phyloP scores from a whole-genome alignment of 2,329 filamentous ascomycete genomes.

The Penicillium hordei region DNA sequence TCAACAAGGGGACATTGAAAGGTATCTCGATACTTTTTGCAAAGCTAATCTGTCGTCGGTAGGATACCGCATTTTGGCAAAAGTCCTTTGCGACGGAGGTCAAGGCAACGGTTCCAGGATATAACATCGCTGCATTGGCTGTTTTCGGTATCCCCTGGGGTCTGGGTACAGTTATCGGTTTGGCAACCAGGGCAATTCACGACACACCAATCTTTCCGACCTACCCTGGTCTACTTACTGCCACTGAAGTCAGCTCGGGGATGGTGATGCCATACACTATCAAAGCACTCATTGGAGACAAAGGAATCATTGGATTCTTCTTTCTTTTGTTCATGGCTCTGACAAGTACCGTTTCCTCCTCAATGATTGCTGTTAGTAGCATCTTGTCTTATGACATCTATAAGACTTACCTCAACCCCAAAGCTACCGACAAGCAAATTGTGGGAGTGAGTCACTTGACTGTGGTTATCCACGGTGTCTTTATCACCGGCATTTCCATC shows the following conservation, averaged over 20 bases:
- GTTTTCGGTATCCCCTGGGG: constrained; percentile 52
- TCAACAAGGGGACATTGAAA: background rate
- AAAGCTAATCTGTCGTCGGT: background rate
- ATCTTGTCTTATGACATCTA: constrained; percentile 55
- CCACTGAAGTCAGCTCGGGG: constrained; percentile 44
- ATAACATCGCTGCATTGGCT: constrained; percentile 47
- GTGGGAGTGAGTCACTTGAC: constrained; percentile 50
- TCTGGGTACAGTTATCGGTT: constrained; percentile 49
- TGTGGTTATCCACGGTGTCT: constrained; percentile 49
- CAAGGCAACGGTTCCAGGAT: constrained; percentile 49
- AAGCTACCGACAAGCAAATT: constrained; percentile 45
- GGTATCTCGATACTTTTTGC: too few species aligned
- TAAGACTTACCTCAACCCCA: constrained; percentile 52
- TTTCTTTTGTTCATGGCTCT: constrained; percentile 55
- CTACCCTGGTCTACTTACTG: constrained; percentile 45
- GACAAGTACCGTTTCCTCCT: constrained; percentile 52
- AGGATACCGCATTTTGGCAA: constrained; percentile 55
- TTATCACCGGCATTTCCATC: constrained; percentile 51
- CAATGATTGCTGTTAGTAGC: constrained; percentile 53
- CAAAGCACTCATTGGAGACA: constrained; percentile 46
- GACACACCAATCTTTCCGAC: constrained; percentile 49
- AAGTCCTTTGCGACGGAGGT: constrained; percentile 54
- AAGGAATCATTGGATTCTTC: constrained; percentile 47
- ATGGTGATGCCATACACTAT: constrained; percentile 52
- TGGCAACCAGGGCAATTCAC: constrained; percentile 48